Conservation (phyloP, 1,284 basidiomycete genomes). For the Agroathelia rolfsii region DNA sequence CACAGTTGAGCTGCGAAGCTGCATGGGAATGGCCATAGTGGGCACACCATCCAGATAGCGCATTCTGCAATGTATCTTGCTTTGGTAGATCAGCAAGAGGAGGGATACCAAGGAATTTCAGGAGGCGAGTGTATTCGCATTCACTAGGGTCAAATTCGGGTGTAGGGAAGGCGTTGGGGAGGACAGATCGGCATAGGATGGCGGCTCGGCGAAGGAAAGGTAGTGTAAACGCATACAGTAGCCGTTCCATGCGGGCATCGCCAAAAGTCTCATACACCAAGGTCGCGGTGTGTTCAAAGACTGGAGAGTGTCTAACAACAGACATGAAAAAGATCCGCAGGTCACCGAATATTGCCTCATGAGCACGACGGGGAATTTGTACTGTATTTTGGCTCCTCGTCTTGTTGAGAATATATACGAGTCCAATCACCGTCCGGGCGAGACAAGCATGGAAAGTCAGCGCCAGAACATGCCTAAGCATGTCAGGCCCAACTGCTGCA, state of each 20-base stretch:
- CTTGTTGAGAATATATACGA: constrained; percentile 73
- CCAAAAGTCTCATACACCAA: constrained; percentile 70
- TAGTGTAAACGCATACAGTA: constrained; percentile 84
- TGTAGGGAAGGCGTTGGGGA: constrained; percentile 51
- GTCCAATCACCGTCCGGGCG: constrained; percentile 73
- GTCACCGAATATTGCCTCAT: constrained; percentile 66
- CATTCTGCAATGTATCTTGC: constrained; percentile 75
- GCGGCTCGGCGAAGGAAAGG: constrained; percentile 90
- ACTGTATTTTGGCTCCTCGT: constrained; percentile 42
- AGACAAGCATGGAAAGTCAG: constrained; percentile 85
- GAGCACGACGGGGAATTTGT: constrained; percentile 33
- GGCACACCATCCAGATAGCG: constrained; percentile 74
- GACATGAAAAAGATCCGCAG: constrained; percentile 80
- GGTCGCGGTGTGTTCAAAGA: constrained; percentile 72
- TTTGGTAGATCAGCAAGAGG: constrained; percentile 66
- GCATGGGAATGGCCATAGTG: constrained; percentile 72
- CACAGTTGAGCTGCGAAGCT: constrained; percentile 61
- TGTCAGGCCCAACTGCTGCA: constrained; percentile 80
- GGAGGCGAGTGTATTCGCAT: constrained; percentile 73
- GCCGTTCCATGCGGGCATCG: constrained; percentile 73
- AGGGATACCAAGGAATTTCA: constrained; percentile 72
- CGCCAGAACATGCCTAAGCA: constrained; percentile 76
- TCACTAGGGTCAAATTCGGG: constrained; percentile 28
- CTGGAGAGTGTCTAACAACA: constrained; percentile 68
- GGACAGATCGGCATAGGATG: constrained; percentile 74